Base-by-base conservation (phyloP, 768 basidiomycete genomes). In the Daedalea quercina region DNA sequence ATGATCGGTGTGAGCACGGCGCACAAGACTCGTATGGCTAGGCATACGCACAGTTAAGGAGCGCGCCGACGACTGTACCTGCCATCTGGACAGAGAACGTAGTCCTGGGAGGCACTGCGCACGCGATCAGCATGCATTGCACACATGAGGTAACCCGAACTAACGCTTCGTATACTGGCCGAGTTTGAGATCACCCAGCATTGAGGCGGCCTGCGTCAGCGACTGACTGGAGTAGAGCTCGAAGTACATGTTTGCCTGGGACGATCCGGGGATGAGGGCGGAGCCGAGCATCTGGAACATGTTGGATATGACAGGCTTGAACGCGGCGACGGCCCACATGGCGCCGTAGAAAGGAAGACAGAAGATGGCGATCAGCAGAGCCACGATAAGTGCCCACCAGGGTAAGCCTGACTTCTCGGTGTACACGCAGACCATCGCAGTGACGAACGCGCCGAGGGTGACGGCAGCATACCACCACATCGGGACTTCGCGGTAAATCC, bases 241-340 rank as follows among this genome's bases (percentile, higher is more conserved):
- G 54, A 61, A 59, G 47, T 54, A 58, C 75, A 78, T 76, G 65
- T 78, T 84, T 13, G 79, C 75, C 46, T 78, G 70, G 3, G 72
- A 69, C 40, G 70, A 75, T 44, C 74, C 79, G 6, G 74, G 77
- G 53, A 75, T 73, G 57, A 77, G 69, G 31, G 63, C 68, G 2
- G 73, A 74, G 4, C 74, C 79, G 33, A 81, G 61, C 69, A 83
- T 81, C 70, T 80, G 67, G 43, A 74, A 65, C 55, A 76, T 57
- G 57, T 57, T 60, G 35, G 57, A 52, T 33, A 61, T 58, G 45
- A 28, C 50, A 3, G 50, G 50, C 25, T 34, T 51, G 41, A 51
- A 51, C 40, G 50, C 37, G 3, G 50, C 47, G 47, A 52, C 50
- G 51, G 23, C 60, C 56, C 22, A 52, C 52, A 44, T 57, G 50